Evolutionary conservation across 2,329 filamentous ascomycete genomes (phyloP).

Genomic region (Simplicillium aogashimaense): DNA sequence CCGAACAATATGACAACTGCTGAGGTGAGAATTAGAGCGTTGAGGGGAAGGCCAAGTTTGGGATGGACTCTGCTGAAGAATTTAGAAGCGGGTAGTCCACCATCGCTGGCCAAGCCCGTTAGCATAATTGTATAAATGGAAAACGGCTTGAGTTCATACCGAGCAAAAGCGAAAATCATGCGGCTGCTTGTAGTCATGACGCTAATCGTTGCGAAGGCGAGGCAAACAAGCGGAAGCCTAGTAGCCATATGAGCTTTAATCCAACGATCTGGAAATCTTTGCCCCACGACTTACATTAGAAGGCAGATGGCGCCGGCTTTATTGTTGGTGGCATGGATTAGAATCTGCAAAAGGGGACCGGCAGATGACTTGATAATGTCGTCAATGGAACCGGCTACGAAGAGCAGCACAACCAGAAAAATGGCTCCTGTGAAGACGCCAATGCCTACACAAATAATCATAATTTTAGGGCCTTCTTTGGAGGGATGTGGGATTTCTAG

Average conservation of each 20-base stretch:
- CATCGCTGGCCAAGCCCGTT: constrained; percentile 27
- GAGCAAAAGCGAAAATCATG: constrained; percentile 57
- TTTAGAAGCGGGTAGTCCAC: constrained; percentile 52
- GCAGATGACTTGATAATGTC: constrained; percentile 43
- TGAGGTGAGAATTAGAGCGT: constrained; percentile 52
- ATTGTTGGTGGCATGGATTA: constrained; percentile 52
- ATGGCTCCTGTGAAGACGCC: constrained; percentile 53
- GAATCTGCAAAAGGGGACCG: constrained; percentile 51
- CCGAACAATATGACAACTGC: constrained; percentile 57
- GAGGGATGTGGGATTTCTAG: constrained; percentile 20
- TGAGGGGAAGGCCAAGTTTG: constrained; percentile 53
- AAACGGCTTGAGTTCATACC: constrained; percentile 20
- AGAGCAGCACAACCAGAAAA: constrained; percentile 53
- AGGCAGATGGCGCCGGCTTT: constrained; percentile 53
- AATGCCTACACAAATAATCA: constrained; percentile 49
- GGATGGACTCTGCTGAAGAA: constrained; percentile 54
- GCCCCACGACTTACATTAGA: constrained; percentile 41
- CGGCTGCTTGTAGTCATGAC: constrained; percentile 58
- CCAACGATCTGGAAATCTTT: too few species aligned
- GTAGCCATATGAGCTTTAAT: background rate
- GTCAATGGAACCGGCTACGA: constrained; percentile 49
- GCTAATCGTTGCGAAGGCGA: constrained; percentile 52
- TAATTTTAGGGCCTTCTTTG: constrained; percentile 20
- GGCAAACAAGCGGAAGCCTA: constrained; percentile 45
- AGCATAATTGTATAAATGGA: background rate